Base-by-base conservation (phyloP, 2,329 filamentous ascomycete genomes). In the Fusarium sp. region DNA sequence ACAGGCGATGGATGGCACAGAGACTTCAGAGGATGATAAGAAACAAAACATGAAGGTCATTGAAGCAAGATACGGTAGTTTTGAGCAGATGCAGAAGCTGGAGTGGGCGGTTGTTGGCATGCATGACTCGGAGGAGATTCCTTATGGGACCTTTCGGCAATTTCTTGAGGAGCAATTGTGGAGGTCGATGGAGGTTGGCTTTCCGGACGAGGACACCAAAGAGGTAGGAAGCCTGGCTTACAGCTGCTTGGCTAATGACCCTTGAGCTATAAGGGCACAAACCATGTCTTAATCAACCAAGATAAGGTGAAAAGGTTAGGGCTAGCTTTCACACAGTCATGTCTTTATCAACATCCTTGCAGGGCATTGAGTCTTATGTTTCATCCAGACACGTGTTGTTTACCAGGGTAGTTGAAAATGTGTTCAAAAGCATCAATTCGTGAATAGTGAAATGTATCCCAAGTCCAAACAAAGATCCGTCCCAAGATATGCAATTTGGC, bases 1-100 rank as follows among this genome's bases (percentile, higher is more conserved):
- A 3, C 36, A 66, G 25, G 40, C 41, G 5, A 36, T 72, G 4
- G 14, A 54, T 4, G 35, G 51, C 2, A 17, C 45, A 4, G 10
- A 47, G 4, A 58, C 33, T 2, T 15, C 63, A 3, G 63, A 70
- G 4, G 18, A 37, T 7, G n/a, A 42, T 0, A 72, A 70, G 39
- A 20, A 43, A 13, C 53, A 65, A 2, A 25, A 42, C 1, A 39
- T 33, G 5, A 72, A 70, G 13, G 23, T 37, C 8, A 45, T 72
- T 1, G 23, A 37, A 14, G 59, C 63, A 3, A 58, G 33, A 6
- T 63, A 70, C 11, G 66, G 69, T 1, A 72, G 66, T 25, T 69
- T 54, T 40, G 66, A 61, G 8, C 27, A 46, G 11, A 66, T 72
- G 58, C 43, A 68, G 35, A 65, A 68, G 27, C 37, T 65, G 8